A percentile compares a stretch with the other conserved stretches of the same genome.
These are phyloP conservation scores for Coniochaeta ligniaria DNA, from an alignment of 2,329 filamentous ascomycete genomes.

Conservation along the genomic window DNA sequence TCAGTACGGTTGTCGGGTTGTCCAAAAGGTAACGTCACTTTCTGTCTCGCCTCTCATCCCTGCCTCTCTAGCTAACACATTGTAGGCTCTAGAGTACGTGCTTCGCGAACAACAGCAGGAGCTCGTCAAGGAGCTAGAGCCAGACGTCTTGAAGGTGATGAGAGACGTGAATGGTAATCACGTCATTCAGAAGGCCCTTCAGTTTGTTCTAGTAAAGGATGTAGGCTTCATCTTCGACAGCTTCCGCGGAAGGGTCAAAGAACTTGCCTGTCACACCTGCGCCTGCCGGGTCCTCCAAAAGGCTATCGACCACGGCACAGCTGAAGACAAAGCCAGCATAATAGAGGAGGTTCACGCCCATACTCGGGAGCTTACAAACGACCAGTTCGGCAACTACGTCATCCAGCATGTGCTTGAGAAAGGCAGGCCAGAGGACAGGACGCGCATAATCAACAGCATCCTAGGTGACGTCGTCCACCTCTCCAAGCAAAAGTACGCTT, in stretches of 20 bases:
- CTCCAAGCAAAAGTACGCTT: slow-evolving; percentile 94
- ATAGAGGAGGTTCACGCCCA: slow-evolving; percentile 72
- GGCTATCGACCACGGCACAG: slow-evolving; percentile 76
- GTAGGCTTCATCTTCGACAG: slow-evolving; percentile 81
- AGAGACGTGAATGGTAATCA: slow-evolving; percentile 92
- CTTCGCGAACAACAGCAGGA: slow-evolving; percentile 85
- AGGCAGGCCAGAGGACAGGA: slow-evolving; percentile 65
- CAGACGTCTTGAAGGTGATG: slow-evolving; percentile 68
- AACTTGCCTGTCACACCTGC: slow-evolving; percentile 71
- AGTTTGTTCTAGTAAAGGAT: slow-evolving; percentile 67
- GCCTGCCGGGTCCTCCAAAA: slow-evolving; percentile 91
- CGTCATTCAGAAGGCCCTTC: slow-evolving; percentile 90
- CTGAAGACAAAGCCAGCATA: slow-evolving; percentile 63
- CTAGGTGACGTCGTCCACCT: slow-evolving; percentile 63
- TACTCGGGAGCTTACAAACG: slow-evolving; percentile 65
- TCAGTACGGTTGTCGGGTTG: slow-evolving; percentile 91
- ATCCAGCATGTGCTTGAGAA: slow-evolving; percentile 84
- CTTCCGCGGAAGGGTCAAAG: slow-evolving; percentile 67
- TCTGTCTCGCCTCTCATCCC: too few species aligned
- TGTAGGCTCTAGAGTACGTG: slow-evolving; percentile 79
- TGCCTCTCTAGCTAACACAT: neutral
- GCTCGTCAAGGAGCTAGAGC: slow-evolving; percentile 75
- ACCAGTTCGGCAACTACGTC: slow-evolving; percentile 95
- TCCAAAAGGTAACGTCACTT: slow-evolving; percentile 65
- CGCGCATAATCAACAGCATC: slow-evolving; percentile 66